phyloP scores from a whole-genome alignment of 2,329 filamentous ascomycete genomes.

The Aspergillus brunneoviolaceus region DNA sequence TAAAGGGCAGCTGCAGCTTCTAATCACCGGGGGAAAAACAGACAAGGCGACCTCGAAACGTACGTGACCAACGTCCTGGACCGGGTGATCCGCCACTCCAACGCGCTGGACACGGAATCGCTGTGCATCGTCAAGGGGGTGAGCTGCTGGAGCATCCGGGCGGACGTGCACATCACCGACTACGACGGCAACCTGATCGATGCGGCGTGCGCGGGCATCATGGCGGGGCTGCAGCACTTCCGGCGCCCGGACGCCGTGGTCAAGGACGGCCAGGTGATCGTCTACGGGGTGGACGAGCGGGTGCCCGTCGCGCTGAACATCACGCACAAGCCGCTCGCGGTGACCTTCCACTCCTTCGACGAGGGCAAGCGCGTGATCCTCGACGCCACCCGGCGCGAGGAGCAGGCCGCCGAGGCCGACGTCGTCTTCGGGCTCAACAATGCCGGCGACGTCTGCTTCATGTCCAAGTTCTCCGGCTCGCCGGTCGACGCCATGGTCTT shows the following conservation, averaged over 20 bases:
- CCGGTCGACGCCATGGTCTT: conserved; percentile 77
- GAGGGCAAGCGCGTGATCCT: conserved; percentile 45
- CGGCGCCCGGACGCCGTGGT: conserved; percentile 85
- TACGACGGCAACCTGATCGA: conserved; percentile 91
- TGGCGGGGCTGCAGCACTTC: conserved; percentile 88
- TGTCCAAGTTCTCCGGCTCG: conserved; percentile 84
- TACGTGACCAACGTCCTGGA: conserved; percentile 86
- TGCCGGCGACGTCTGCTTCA: conserved; percentile 85
- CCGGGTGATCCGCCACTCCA: conserved; percentile 88
- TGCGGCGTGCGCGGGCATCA: conserved; percentile 78
- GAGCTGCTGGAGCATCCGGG: conserved; percentile 88
- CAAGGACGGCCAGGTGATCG: conserved; percentile 77
- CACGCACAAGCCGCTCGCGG: conserved; percentile 86
- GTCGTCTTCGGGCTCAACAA: conserved; percentile 80
- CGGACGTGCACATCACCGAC: conserved; percentile 86
- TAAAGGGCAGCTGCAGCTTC: too few relatives aligned
- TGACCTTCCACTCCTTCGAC: conserved; percentile 82
- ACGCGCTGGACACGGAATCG: conserved; percentile 91
- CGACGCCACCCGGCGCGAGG: conserved; percentile 51
- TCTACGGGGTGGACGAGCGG: conserved; percentile 80
- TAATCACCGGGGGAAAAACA: conserved; percentile 21
- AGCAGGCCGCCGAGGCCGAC: conserved; percentile 62
- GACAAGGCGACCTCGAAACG: conserved; percentile 79
- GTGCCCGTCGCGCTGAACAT: conserved; percentile 88
- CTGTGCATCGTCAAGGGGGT: conserved; percentile 87